Conservation (phyloP, 495 filamentous ascomycete species). For the Glutinoglossum americanum region DNA sequence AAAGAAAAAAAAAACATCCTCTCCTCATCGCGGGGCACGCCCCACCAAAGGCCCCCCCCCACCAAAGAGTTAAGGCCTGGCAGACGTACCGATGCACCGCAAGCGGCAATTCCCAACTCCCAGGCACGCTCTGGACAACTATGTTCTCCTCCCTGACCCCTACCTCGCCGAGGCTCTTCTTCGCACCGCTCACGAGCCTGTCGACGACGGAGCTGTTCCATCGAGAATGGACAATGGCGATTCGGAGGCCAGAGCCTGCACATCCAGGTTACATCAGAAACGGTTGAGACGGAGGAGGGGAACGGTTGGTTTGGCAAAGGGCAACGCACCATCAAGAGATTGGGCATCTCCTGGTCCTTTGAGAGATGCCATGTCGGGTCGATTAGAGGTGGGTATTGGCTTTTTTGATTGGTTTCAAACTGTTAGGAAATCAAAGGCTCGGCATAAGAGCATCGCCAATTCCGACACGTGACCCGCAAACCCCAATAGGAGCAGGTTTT, state of each 20-base stretch:
- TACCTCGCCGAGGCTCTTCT: slow-evolving; percentile 34
- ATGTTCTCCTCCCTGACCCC: slow-evolving; percentile 82
- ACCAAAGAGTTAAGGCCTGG: background rate
- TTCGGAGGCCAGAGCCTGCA: slow-evolving; percentile 61
- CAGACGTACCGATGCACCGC: slow-evolving; percentile 62
- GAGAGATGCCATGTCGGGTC: background rate
- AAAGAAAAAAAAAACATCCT: too few species aligned
- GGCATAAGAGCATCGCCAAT: background rate
- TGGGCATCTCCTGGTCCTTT: slow-evolving; percentile 1
- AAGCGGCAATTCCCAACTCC: slow-evolving; percentile 80
- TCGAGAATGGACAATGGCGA: slow-evolving; percentile 85
- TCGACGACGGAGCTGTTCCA: slow-evolving; percentile 77
- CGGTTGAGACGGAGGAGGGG: background rate
- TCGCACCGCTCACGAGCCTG: slow-evolving; percentile 52
- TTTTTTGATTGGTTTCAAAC: background rate
- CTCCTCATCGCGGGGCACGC: too few species aligned
- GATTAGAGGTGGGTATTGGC: background rate
- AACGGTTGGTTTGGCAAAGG: too few species aligned
- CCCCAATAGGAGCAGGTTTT: too few species aligned
- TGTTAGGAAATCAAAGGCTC: background rate
- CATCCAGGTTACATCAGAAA: too few species aligned
- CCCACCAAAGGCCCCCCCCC: too few species aligned
- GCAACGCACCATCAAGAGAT: background rate
- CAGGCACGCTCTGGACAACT: slow-evolving; percentile 69
- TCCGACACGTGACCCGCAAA: too few species aligned